Evolutionary conservation across 139 green algal genomes (phyloP).

Genomic region (Micractinium conductrix): DNA sequence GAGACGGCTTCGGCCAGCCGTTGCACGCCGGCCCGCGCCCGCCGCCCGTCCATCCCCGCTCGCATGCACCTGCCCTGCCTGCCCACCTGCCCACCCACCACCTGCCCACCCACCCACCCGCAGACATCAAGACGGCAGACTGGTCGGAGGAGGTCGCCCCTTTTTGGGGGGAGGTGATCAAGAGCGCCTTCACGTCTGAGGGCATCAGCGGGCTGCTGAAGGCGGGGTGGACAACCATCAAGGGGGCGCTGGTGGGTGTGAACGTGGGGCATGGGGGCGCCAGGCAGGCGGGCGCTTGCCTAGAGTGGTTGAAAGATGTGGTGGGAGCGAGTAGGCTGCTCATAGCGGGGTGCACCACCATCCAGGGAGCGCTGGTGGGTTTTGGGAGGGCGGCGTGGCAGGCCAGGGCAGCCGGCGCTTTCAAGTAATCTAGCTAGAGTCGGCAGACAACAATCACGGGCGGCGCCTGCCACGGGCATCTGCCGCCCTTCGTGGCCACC

Average conservation of each 20-base stretch:
- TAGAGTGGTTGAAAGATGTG: constrained; percentile 65
- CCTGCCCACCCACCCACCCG: neutral
- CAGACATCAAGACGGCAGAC: constrained; percentile 77
- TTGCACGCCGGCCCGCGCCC: no score
- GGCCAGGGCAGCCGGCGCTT: neutral
- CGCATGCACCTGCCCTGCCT: neutral
- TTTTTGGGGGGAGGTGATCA: constrained; percentile 97
- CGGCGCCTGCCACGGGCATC: no score
- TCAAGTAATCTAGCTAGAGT: no score
- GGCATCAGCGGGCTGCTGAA: constrained; percentile 87
- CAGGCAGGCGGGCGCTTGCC: constrained; percentile 77
- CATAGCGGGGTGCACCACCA: constrained; percentile 81
- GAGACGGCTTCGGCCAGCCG: neutral
- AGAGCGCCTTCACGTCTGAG: constrained; percentile 73
- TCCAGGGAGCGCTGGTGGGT: constrained; percentile 69
- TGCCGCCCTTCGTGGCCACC: no score
- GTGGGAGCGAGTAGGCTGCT: constrained; percentile 83
- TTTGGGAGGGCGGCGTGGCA: neutral
- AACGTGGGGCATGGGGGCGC: no score
- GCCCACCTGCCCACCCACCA: neutral
- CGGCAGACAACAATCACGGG: no score
- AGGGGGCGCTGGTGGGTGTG: constrained; percentile 52
- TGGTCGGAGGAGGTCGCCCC: constrained; percentile 93
- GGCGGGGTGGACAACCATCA: constrained; percentile 89
- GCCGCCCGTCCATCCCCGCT: neutral